Percentiles rank a stretch among this genome's conserved stretches.
Conservation (phyloP, 192 early-diverging fungal genomes). For the Coemansia sp. region DNA sequence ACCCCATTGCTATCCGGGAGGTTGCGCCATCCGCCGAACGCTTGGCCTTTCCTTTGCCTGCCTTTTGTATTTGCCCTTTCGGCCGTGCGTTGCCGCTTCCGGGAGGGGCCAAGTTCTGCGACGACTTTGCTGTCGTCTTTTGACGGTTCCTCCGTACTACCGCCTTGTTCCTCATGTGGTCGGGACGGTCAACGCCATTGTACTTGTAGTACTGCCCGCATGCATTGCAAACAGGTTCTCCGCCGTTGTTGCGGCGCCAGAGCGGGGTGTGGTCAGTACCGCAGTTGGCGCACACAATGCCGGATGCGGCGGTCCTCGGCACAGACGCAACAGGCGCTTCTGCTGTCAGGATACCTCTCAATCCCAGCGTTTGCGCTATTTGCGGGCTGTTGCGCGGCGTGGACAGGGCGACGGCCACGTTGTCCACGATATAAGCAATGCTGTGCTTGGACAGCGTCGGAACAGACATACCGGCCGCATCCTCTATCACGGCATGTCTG, state of each 20-base stretch:
- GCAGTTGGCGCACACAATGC: constrained; percentile 68
- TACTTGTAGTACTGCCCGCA: constrained; percentile 90
- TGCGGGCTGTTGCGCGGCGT: neutral
- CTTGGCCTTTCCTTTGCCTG: neutral
- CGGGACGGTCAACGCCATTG: constrained; percentile 74
- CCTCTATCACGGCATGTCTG: neutral
- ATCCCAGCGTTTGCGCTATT: neutral
- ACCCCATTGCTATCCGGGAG: neutral
- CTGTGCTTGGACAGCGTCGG: neutral
- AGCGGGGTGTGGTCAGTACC: constrained; percentile 68
- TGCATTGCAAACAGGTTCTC: constrained; percentile 84
- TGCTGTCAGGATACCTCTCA: neutral
- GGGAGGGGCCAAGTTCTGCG: neutral
- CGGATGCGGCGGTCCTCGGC: neutral
- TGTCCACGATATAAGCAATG: neutral
- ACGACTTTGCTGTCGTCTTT: neutral
- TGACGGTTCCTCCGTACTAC: constrained; percentile 73
- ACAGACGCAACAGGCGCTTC: neutral
- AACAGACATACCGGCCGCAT: neutral
- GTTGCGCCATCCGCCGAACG: neutral
- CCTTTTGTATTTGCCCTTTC: neutral
- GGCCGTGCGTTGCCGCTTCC: constrained; percentile 3
- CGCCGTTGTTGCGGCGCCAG: constrained; percentile 72
- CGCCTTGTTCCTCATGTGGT: constrained; percentile 64
- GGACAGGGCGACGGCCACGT: neutral